Evolutionary conservation across 2,329 filamentous ascomycete genomes (phyloP).

Genomic region (Calonectria leucothoes): DNA sequence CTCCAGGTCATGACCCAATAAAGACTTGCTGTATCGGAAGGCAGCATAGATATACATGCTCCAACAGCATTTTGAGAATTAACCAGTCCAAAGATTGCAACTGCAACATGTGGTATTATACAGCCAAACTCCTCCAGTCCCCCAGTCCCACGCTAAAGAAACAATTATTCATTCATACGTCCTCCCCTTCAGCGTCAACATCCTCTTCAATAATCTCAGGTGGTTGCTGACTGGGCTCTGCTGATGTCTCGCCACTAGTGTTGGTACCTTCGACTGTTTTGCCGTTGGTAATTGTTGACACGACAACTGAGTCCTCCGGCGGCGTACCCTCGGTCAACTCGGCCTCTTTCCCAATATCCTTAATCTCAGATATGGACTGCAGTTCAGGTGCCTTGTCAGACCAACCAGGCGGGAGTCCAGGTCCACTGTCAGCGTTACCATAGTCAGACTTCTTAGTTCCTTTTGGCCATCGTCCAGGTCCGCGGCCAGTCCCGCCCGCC

Average conservation of each 20-base stretch:
- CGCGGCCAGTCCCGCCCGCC: constrained; percentile 71
- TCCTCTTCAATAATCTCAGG: constrained; percentile 36
- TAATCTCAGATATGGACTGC: constrained; percentile 28
- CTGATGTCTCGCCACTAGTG: constrained; percentile 24
- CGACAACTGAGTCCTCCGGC: constrained; percentile 49
- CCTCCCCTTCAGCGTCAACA: constrained; percentile 50
- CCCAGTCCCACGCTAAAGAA: constrained; percentile 19
- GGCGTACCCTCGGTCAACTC: constrained; percentile 36
- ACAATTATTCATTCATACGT: constrained; percentile 39
- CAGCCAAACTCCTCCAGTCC: constrained; percentile 20
- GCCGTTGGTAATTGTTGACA: constrained; percentile 39
- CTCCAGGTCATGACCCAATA: neutral
- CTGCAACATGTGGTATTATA: constrained; percentile 17
- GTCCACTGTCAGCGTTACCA: constrained; percentile 73
- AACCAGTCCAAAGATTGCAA: constrained; percentile 8
- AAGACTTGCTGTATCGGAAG: neutral
- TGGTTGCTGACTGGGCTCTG: constrained; percentile 23
- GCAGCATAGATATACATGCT: neutral
- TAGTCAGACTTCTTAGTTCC: constrained; percentile 77
- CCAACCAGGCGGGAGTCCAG: constrained; percentile 72
- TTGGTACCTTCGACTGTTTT: constrained; percentile 30
- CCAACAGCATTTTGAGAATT: neutral
- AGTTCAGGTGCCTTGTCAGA: constrained; percentile 44
- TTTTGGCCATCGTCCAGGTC: constrained; percentile 75
- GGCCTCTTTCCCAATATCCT: constrained; percentile 25